Percentiles rank a stretch among this genome's conserved stretches.
Evolutionary conservation across 2,329 filamentous ascomycete species (phyloP).

Genomic region (Penicillium sp.): DNA sequence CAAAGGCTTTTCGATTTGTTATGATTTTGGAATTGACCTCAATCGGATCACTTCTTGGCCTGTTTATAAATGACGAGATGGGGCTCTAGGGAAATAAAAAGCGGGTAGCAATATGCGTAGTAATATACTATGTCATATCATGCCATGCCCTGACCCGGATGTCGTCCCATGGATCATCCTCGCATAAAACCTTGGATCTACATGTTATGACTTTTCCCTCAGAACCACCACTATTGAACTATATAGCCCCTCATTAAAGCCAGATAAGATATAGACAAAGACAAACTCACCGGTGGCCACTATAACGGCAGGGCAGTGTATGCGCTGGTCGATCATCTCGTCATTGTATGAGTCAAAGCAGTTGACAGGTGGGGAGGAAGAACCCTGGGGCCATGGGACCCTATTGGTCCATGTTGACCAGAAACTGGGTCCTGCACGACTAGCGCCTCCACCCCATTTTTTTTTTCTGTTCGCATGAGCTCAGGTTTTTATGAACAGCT

Average conservation of each 20-base stretch:
- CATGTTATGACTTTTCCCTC: background rate
- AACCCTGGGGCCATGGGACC: background rate
- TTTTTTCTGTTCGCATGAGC: slow-evolving; percentile 1
- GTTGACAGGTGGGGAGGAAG: slow-evolving; percentile 21
- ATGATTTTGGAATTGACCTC: background rate
- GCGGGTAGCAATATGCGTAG: background rate
- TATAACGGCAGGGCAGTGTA: background rate
- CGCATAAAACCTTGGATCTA: background rate
- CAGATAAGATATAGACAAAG: background rate
- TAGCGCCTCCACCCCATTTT: slow-evolving; percentile 1
- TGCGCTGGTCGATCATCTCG: background rate
- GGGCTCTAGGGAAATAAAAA: background rate
- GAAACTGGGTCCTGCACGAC: background rate
- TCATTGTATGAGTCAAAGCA: slow-evolving; percentile 10
- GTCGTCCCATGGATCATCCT: background rate
- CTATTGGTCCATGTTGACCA: slow-evolving; percentile 14
- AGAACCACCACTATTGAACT: background rate
- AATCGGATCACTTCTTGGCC: background rate
- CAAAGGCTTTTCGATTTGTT: background rate
- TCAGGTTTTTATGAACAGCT: background rate
- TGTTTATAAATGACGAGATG: background rate
- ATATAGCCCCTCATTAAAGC: background rate
- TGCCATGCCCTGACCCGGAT: background rate
- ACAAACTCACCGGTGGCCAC: background rate
- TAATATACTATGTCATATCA: background rate